A percentile compares a stretch with the other conserved stretches of the same genome.
phyloP scores from a whole-genome alignment of 1,284 basidiomycete genomes.

The Fomes fomentarius region DNA sequence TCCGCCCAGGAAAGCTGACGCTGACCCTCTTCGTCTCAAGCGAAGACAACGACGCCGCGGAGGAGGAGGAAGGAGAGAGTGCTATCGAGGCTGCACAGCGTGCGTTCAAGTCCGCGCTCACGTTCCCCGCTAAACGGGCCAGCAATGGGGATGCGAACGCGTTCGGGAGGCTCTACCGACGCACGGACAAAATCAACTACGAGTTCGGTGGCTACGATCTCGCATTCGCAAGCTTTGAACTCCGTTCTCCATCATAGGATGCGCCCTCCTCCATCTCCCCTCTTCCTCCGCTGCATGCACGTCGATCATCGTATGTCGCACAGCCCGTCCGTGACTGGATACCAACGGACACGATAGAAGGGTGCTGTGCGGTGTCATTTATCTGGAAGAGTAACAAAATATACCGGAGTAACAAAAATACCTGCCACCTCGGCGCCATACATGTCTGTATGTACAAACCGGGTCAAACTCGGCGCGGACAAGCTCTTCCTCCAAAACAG shows the following conservation, averaged over 20 bases:
- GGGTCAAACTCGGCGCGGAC: constrained; percentile 18
- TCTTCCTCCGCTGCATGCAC: background rate
- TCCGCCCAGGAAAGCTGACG: constrained; percentile 87
- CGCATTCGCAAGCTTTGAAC: constrained; percentile 89
- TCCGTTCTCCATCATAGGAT: constrained; percentile 26
- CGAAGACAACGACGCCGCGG: constrained; percentile 51
- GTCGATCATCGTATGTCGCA: constrained; percentile 10
- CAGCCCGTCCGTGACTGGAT: constrained; percentile 4
- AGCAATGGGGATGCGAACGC: constrained; percentile 7
- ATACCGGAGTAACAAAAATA: background rate
- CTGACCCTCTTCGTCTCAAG: constrained; percentile 93
- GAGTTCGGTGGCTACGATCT: constrained; percentile 96
- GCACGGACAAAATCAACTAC: constrained; percentile 98
- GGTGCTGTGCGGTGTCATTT: background rate
- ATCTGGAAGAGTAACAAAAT: background rate
- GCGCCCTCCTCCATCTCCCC: background rate
- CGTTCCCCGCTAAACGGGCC: constrained; percentile 19
- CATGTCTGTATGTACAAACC: constrained; percentile 18
- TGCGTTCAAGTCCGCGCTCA: constrained; percentile 67
- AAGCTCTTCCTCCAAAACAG: constrained; percentile 11
- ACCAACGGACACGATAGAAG: constrained; percentile 1
- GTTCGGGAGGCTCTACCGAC: constrained; percentile 49
- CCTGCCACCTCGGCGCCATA: constrained; percentile 11
- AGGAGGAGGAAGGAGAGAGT: constrained; percentile 54
- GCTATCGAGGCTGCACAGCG: constrained; percentile 69